Evolutionary conservation across 192 early-diverging fungal genomes (phyloP), one percentile per base, ranked within the genome.

Genomic region (Coemansia sp.): DNA sequence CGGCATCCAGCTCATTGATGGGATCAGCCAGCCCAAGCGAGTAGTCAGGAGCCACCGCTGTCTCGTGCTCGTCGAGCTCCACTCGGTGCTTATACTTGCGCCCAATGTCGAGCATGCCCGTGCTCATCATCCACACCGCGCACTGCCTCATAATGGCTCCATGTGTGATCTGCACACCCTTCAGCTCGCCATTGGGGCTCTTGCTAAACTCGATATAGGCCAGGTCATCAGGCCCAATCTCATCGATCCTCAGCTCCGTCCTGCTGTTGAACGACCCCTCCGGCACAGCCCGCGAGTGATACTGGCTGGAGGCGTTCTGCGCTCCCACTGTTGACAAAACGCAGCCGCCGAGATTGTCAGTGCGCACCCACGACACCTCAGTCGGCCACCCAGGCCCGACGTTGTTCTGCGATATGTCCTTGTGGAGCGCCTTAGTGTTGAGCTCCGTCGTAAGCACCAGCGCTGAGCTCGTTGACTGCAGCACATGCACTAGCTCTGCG

Each of bases 181-280:
- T 95, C 13, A 96, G 82, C 78, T 93, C 90, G 47, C 93, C 92
- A 67, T 91, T 91, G 9, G 89, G 89, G 63, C 90, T 90, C 68
- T 94, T 96, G 68, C 90, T 91, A 66, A 92, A 95, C 77, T 94
- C 93, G 43, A 96, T 89, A 64, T 94, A 95, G 8, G 94, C 94
- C 27, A 92, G 74, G 36, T 95, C 93, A 13, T 69, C 74, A 0
- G 76, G 47, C 15, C 65, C 47, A 1, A 80, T 63, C 7, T 66
- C 65, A 43, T 66, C 75, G 34, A 78, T 77, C 34, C 49, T 66
- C 22, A 66, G 57, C 34, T 77, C 75, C 2, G 67, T 31, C 46
- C 63, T 68, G 71, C 63, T 63, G 65, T 27, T 63, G 65, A 36
- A 62, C 18, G 71, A 47, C 10, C 40, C 38, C 11, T 71, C 70